These are phyloP conservation scores for Lodderomyces orthopsilosis DNA, from an alignment of 1,139 yeast genomes.

Conservation along the genomic window DNA sequence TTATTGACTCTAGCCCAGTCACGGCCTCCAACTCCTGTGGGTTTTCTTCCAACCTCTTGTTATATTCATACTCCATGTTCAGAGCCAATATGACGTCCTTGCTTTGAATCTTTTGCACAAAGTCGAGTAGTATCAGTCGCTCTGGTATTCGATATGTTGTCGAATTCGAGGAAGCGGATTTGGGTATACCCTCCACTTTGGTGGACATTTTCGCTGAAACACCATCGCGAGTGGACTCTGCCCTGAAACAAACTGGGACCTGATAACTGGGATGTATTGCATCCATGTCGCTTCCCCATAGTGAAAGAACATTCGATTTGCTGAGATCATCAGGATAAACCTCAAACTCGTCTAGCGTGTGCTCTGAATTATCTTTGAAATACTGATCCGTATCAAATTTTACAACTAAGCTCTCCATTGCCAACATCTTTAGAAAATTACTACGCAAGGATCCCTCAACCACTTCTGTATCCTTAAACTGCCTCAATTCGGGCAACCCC, in stretches of 20 bases:
- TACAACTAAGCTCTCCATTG: conserved; percentile 57
- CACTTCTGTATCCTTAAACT: conserved; percentile 52
- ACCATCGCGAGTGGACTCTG: conserved; percentile 37
- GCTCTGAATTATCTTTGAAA: conserved; percentile 1
- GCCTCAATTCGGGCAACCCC: conserved; percentile 34
- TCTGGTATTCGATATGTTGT: conserved; percentile 68
- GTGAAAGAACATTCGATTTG: conserved; percentile 7
- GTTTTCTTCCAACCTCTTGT: conserved; percentile 19
- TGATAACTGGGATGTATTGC: conserved; percentile 24
- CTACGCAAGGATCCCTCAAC: conserved; percentile 48
- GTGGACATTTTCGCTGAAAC: conserved; percentile 36
- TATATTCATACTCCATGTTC: conserved; percentile 24
- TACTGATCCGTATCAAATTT: conserved; percentile 52
- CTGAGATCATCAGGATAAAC: neutral
- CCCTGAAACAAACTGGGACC: conserved; percentile 46
- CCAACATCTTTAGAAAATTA: conserved; percentile 35
- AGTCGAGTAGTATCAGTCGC: conserved; percentile 70
- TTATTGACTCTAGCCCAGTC: conserved; percentile 23
- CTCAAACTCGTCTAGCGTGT: neutral
- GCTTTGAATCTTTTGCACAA: conserved; percentile 50
- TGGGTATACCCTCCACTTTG: conserved; percentile 1
- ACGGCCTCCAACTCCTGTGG: conserved; percentile 24
- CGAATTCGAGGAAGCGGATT: conserved; percentile 1
- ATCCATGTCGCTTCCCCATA: conserved; percentile 19
- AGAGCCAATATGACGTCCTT: conserved; percentile 27